Evolutionary conservation across 768 basidiomycete genomes (phyloP).

Genomic region (Hygrocybe punicea): DNA sequence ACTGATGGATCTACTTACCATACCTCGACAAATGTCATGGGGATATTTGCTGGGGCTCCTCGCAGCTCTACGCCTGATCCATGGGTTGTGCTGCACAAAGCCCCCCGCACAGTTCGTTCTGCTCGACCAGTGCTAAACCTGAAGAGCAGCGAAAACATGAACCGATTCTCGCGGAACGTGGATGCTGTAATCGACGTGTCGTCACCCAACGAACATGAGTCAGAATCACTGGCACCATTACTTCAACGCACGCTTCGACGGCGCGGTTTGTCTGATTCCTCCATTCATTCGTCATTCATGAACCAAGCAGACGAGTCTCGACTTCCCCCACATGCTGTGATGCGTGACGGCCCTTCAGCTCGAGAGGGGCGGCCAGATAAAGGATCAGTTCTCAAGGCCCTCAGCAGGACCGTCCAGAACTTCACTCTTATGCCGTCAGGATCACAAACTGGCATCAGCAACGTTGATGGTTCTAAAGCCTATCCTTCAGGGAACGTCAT

Average conservation of each 20-base stretch:
- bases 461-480: constrained; percentile 22
- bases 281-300: constrained; percentile 82
- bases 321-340: neutral
- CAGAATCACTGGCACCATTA: constrained; percentile 49
- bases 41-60: constrained; percentile 91
- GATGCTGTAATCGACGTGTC: constrained; percentile 74
- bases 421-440: constrained; percentile 29
- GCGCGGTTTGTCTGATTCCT: constrained; percentile 87
- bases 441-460: neutral
- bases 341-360: neutral
- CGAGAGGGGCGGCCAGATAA: constrained; percentile 35
- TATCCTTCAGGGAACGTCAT: constrained; percentile 16
- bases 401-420: constrained; percentile 54
- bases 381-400: constrained; percentile 50
- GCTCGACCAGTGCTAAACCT: constrained; percentile 1
- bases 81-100: constrained; percentile 67
- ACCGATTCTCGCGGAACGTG: constrained; percentile 59
- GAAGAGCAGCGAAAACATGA: constrained; percentile 19
- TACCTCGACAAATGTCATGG: constrained; percentile 51
- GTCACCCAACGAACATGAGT: constrained; percentile 38
- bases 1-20: neutral
- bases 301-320: constrained; percentile 44
- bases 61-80: constrained; percentile 50
- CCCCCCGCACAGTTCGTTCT: constrained; percentile 21
- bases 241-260: constrained; percentile 65